phyloP scores from a whole-genome alignment of 2,329 filamentous ascomycete genomes.

The Fusarium anthophilum region DNA sequence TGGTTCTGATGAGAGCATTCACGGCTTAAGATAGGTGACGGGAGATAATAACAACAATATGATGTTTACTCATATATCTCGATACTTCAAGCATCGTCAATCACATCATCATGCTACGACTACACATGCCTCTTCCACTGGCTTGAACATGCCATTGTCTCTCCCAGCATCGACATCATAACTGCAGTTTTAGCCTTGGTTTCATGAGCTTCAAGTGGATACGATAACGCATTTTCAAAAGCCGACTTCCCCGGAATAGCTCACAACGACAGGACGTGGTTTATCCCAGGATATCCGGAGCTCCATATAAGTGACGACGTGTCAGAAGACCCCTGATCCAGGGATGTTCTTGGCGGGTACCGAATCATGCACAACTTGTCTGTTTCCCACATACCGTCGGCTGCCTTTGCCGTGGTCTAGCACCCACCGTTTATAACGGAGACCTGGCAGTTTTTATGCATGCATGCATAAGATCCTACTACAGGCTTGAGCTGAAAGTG shows the following conservation, averaged over 20 bases:
- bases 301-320: constrained; percentile 10
- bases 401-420: neutral
- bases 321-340: constrained; percentile 20
- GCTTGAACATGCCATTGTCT: constrained; percentile 4
- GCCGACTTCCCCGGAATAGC: constrained; percentile 21
- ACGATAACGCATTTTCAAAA: neutral
- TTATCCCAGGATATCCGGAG: constrained; percentile 14
- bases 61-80: neutral
- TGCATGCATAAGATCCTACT: neutral
- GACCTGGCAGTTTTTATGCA: neutral
- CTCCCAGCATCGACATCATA: constrained; percentile 16
- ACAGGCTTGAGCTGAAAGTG: neutral
- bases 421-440: constrained; percentile 10
- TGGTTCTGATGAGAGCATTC: neutral
- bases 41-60: neutral
- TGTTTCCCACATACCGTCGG: neutral
- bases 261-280: constrained; percentile 4
- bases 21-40: neutral
- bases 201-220: constrained; percentile 5
- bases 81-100: neutral
- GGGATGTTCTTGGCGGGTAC: neutral
- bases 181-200: constrained; percentile 3
- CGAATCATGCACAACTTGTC: neutral
- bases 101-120: constrained; percentile 2
- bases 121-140: constrained; percentile 11